Evolutionary conservation across 768 basidiomycete genomes (phyloP).

Genomic region (Scleroderma bovista): DNA sequence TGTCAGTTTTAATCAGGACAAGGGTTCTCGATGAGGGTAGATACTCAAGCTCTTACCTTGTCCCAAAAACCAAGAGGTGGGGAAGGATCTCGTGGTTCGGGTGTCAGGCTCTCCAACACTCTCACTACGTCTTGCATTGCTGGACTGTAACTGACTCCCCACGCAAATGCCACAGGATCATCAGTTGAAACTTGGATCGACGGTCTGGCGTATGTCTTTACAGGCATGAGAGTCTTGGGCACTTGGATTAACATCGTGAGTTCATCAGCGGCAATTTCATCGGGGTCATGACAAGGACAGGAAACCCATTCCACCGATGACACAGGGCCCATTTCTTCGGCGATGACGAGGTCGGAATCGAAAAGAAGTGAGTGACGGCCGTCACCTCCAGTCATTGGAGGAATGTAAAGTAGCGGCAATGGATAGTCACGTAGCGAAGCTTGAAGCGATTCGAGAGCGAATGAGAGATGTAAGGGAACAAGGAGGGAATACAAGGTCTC

Average conservation of each 20-base stretch:
- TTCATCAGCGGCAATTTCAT: conserved; percentile 47
- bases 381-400: conserved; percentile 34
- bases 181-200: conserved; percentile 59
- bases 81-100: conserved; percentile 74
- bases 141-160: conserved; percentile 85
- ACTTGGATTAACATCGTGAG: conserved; percentile 53
- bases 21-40: not conserved
- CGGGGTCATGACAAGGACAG: conserved; percentile 55
- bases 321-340: conserved; percentile 75
- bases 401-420: conserved; percentile 74
- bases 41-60: conserved; percentile 48
- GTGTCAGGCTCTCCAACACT: conserved; percentile 75
- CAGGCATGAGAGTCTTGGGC: conserved; percentile 92
- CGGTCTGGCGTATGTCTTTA: conserved; percentile 86
- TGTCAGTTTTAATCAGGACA: conserved; percentile 22
- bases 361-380: conserved; percentile 51
- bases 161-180: conserved; percentile 68
- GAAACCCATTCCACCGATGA: conserved; percentile 67
- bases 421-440: conserved; percentile 83
- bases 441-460: conserved; percentile 56
- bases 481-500: conserved; percentile 74
- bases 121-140: conserved; percentile 84
- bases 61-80: conserved; percentile 93
- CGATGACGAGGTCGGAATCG: conserved; percentile 75
- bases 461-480: conserved; percentile 74